Evolutionary conservation across 1,284 basidiomycete species (phyloP), one percentile per base, ranked within the genome.

Genomic region (Papiliotrema terrestris): DNA sequence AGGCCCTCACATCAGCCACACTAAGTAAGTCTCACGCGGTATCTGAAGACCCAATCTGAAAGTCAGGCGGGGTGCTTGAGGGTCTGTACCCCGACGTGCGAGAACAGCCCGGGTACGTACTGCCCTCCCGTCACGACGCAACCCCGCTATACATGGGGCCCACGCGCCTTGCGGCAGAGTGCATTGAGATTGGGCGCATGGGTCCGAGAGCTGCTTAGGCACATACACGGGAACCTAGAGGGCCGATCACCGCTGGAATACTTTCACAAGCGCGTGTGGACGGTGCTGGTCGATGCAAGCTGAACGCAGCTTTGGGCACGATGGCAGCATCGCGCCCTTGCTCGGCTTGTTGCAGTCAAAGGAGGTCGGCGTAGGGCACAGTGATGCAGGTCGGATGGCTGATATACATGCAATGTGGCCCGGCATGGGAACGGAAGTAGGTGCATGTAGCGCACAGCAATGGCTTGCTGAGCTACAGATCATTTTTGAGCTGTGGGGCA

Each of bases 351-450:
- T 74, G 6, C 72, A 74, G 57, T 55, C 62, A 23, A 61, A 61
- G n/a, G 43, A 62, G 46, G 58, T 57, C 26, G 22, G 50, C 43
- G 17, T 13, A 2, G 37, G 20, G 32, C 32, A 32, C 41, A 6
- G 11, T 29, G 15, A 11, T 6, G 29, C 8, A 15, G 8, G 5
- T 9, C 15, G 22, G 9, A 23, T 13, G 8, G 19, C 26, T 47
- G 8, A 36, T 32, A 41, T 5, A 39, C 51, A 68, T 52, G 65
- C 65, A 15, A 54, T 67, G 3, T 72, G 72, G 69, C 70, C 72
- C 2, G 70, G 70, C 13, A 72, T 72, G 67, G 72, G 69, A 11
- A 56, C 67, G n/a, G 70, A 74, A 53, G 59, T 63, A 15, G 13
- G 45, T 19, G 14, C 15, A 3, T 43, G 9, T n/a, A n/a, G 13